These are phyloP conservation scores for Pseudoscleropodium purum DNA, from an alignment of 225 moss, liverwort and hornwort genomes.

Conservation along the genomic window DNA sequence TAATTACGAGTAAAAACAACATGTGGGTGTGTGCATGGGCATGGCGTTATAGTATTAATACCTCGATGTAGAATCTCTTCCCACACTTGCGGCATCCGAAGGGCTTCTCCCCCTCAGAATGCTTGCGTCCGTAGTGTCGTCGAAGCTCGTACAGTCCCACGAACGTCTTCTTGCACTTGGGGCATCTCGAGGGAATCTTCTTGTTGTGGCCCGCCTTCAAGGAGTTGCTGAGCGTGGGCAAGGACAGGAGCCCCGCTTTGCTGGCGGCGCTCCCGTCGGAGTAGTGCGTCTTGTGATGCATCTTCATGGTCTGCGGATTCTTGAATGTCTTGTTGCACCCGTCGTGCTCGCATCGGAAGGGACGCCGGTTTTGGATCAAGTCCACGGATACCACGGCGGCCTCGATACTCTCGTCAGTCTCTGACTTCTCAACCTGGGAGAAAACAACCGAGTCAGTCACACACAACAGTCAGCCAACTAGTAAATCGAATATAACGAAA, in stretches of 20 bases:
- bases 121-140: constrained; percentile 70
- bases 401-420: constrained; percentile 43
- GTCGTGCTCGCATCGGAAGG: constrained; percentile 43
- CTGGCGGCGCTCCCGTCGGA: constrained; percentile 44
- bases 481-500: background rate
- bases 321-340: constrained; percentile 82
- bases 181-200: constrained; percentile 73
- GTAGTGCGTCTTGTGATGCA: constrained; percentile 79
- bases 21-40: background rate
- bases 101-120: constrained; percentile 64
- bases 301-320: constrained; percentile 82
- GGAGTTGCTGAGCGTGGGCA: constrained; percentile 20
- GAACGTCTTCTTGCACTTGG: constrained; percentile 59
- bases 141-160: constrained; percentile 77
- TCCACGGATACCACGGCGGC: constrained; percentile 63
- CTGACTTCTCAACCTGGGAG: constrained; percentile 24
- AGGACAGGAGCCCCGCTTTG: constrained; percentile 9
- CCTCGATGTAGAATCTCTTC: constrained; percentile 82
- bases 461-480: background rate
- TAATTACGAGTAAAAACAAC: background rate
- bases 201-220: constrained; percentile 76
- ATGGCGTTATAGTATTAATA: background rate
- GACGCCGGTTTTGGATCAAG: constrained; percentile 67
- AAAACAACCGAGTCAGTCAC: no score
- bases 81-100: constrained; percentile 62